Base-by-base conservation (phyloP, 2,329 filamentous ascomycete species). In the Nemania sp. region DNA sequence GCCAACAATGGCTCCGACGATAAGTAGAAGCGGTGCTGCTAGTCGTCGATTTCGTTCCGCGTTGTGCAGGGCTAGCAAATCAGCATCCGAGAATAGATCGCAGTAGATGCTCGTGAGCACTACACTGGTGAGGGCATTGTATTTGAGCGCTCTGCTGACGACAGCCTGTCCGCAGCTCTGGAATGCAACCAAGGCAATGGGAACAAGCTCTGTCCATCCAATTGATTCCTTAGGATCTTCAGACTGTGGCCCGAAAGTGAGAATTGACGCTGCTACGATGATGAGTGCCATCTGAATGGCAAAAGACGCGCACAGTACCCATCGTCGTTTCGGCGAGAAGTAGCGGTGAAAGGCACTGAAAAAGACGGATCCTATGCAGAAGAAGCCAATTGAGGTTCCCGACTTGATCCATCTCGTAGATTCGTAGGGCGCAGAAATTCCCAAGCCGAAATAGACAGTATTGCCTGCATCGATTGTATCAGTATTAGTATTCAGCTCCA, bases 101-200 rank as follows among this genome's bases (percentile, higher is more conserved):
- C 88, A 91, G 73, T 92, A 93, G 57, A 90, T 85, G 67, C 87
- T 91, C 1, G 90, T 93, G 54, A 94, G 72, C 3, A 92, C 90
- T 14, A 91, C 89, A 57, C 86, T 91, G 0, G 89, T 91, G 17
- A 93, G 73, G 2, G 85, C 83, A 53, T 84, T 85, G 66, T 86
- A 87, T 63, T 84, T 80, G 55, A 93, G 71, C 0, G 87, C 84
- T 3, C 89, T 75, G 63, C 86, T 90, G 0, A 83, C 82, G n/a
- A 91, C 85, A 1, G 89, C 88, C 68, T 93, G 89, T 0, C 89
- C 90, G 49, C 86, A 87, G 59, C 84, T 86, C 73, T 93, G 89
- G 64, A 93, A 90, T 1, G 88, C 86, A 5, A 91, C 78, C 6
- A 90, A 73, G 1, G 81, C 83, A 39, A 92, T 78, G 0, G 89